phyloP scores from a whole-genome alignment of 306 rosid species.

The Ammopiptanthus mongolicus region DNA sequence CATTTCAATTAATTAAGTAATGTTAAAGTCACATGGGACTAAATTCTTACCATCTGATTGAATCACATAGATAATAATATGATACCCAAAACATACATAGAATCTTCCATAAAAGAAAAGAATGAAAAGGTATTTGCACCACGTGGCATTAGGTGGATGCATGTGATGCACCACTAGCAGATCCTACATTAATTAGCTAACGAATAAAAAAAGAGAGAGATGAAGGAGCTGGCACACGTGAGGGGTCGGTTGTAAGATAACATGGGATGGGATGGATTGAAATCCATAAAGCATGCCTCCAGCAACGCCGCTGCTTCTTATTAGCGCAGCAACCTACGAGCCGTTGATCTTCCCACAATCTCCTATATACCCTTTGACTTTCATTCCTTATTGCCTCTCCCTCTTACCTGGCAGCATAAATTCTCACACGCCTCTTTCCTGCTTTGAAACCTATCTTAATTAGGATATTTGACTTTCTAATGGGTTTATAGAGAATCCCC shows the following conservation, averaged over 20 bases:
- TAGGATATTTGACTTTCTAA: no score
- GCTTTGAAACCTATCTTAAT: no score
- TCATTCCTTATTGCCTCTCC: not conserved
- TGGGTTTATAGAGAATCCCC: no score
- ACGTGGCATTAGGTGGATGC: not conserved
- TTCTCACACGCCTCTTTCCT: not conserved
- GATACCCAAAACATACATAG: no score
- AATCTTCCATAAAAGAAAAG: not conserved
- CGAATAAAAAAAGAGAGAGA: not conserved
- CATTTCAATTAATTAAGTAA: no score
- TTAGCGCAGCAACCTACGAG: not conserved
- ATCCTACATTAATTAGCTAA: not conserved
- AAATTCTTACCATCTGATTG: no score
- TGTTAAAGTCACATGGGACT: no score
- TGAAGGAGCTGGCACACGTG: constrained; percentile 14
- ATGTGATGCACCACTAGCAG: not conserved
- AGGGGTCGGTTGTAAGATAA: not conserved
- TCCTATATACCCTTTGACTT: not conserved
- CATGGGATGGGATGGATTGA: not conserved
- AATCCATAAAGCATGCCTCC: not conserved
- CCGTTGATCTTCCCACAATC: constrained; percentile 14
- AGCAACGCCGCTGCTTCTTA: constrained; percentile 11
- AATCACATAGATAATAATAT: no score
- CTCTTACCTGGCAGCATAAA: constrained; percentile 5
- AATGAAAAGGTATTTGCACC: not conserved